These are phyloP conservation scores for Laetiporus sulphureus DNA, from an alignment of 1,284 basidiomycete genomes.

Conservation along the genomic window DNA sequence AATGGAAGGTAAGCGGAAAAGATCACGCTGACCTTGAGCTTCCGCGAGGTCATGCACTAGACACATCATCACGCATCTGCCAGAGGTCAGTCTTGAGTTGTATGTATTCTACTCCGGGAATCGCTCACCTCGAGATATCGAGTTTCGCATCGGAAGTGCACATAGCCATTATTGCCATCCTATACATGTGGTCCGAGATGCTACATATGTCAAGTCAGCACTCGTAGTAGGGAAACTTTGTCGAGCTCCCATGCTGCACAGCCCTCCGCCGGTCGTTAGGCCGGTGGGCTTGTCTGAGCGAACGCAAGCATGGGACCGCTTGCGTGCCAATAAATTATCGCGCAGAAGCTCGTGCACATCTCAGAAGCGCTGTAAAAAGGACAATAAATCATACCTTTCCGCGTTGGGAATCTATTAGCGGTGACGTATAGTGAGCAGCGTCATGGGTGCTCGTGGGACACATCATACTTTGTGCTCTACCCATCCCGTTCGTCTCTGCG, in stretches of 20 bases:
- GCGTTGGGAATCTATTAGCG: constrained; percentile 59
- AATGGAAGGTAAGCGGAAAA: background rate
- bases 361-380: no score
- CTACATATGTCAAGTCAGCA: constrained; percentile 32
- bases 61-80: constrained; percentile 83
- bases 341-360: no score
- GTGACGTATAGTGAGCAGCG: background rate
- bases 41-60: constrained; percentile 95
- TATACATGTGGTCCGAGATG: constrained; percentile 96
- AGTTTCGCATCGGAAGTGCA: constrained; percentile 65
- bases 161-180: constrained; percentile 92
- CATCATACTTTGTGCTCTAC: constrained; percentile 66
- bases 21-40: constrained; percentile 61
- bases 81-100: background rate
- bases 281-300: no score
- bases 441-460: background rate
- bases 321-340: no score
- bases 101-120: background rate
- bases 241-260: no score
- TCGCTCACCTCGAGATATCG: constrained; percentile 68
- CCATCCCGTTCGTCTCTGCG: constrained; percentile 94
- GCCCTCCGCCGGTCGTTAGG: no score
- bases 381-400: constrained; percentile 56
- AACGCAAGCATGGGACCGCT: no score
- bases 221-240: background rate